Evolutionary conservation across 257 asterid genomes (phyloP), one percentile per base, ranked within the genome.

Genomic region (Solanum sparsipilum): DNA sequence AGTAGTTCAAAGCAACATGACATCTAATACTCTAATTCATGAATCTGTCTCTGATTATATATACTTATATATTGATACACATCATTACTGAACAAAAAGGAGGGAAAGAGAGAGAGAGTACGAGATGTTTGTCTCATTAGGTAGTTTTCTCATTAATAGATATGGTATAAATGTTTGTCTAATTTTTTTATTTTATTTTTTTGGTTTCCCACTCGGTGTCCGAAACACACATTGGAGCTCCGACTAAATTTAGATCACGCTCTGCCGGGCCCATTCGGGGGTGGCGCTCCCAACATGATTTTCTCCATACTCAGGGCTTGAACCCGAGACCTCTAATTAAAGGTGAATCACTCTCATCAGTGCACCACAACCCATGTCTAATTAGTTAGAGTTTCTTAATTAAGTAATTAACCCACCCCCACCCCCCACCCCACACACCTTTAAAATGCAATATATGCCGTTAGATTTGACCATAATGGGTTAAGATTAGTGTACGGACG

Each of bases 171-270:
- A 56, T 56, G 65, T 7, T 56, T 56, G 65, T 56, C 25, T 20
- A 41, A 41, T 41, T 41, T 41, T 39, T 39, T 9, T 9, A 7
- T 7, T 4, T 34, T 34, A 34, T 34, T 36, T 36, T 36, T 0
- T 36, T 41, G 46, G 13, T 41, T 41, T 41, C 0, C 0, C 13
- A 41, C 4, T 13, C 5, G 13, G 4, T 41, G 13, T 41, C 5
- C 13, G 0, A 1, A 41, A 41, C 13, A 41, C 13, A 41, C 13
- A 41, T 10, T 41, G 13, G 5, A 41, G 0, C 13, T 41, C 0
- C 13, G 5, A 41, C 1, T 10, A 41, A 41, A 41, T 41, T 41
- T 0, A 0, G 0, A 41, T 41, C 46, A 0, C 5, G 46, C 0
- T 10, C 5, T 41, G 0, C 0, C 1, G 46, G 13, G 13, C 13